Conservation (phyloP, 2,329 filamentous ascomycete species). For the Berkeleyomyces rouxiae region DNA sequence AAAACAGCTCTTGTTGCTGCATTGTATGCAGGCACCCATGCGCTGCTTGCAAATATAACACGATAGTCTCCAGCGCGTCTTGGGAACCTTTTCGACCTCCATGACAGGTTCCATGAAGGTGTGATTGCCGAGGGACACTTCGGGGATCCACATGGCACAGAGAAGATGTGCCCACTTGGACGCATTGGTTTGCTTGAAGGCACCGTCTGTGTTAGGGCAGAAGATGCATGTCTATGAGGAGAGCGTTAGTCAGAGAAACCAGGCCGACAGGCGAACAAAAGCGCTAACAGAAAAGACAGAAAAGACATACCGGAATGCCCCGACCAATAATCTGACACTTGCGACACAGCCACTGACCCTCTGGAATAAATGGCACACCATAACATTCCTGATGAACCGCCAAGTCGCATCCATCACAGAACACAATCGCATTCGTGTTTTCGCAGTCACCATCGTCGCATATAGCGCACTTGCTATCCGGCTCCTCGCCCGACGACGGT, state of each 20-base stretch:
- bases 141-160: conserved; percentile 96
- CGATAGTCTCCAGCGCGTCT: conserved; percentile 77
- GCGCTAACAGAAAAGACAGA: neutral
- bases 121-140: conserved; percentile 86
- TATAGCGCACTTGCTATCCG: conserved; percentile 92
- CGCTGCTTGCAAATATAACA: conserved; percentile 96
- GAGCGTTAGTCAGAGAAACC: neutral
- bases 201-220: conserved; percentile 91
- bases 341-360: conserved; percentile 94
- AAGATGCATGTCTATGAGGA: conserved; percentile 70
- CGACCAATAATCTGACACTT: conserved; percentile 93
- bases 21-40: conserved; percentile 98
- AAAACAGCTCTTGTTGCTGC: conserved; percentile 93
- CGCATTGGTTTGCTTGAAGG: conserved; percentile 94
- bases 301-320: conserved; percentile 56
- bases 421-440: conserved; percentile 97
- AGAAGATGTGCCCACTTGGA: conserved; percentile 94
- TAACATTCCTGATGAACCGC: conserved; percentile 99
- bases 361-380: conserved; percentile 93
- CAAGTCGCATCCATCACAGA: conserved; percentile 93
- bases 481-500: conserved; percentile 53
- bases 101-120: conserved; percentile 98
- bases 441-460: conserved; percentile 99
- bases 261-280: neutral
- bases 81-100: conserved; percentile 94